phyloP scores from a whole-genome alignment of 768 basidiomycete species.

The Scleroderma citrinum region DNA sequence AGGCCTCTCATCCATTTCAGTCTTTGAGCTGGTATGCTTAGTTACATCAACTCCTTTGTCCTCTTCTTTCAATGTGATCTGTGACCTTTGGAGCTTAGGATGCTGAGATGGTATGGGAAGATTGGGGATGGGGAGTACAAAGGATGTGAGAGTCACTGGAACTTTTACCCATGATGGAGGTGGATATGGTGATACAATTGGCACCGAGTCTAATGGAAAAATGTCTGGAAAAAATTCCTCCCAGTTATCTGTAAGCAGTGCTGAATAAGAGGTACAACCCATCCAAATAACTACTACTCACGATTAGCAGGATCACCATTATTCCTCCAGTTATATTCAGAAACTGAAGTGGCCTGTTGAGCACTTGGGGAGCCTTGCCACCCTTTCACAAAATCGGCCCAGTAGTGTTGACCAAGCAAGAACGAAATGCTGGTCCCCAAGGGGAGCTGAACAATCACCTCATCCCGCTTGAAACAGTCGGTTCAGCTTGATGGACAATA shows the following conservation, averaged over 20 bases:
- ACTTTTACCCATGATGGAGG: constrained; percentile 17
- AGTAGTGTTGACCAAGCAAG: constrained; percentile 24
- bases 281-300: constrained; percentile 8
- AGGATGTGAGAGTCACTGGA: constrained; percentile 10
- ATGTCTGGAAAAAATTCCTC: constrained; percentile 13
- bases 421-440: constrained; percentile 19
- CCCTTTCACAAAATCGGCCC: constrained; percentile 14
- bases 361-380: constrained; percentile 7
- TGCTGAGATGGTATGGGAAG: no score
- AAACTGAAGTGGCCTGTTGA: constrained; percentile 14
- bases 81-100: no score
- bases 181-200: constrained; percentile 23
- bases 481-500: background rate
- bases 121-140: constrained; percentile 16
- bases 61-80: background rate
- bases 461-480: constrained; percentile 17
- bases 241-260: constrained; percentile 20
- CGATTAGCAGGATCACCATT: constrained; percentile 27
- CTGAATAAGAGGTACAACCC: background rate
- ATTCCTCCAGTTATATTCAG: constrained; percentile 26
- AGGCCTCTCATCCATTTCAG: no score
- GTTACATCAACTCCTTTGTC: background rate
- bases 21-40: no score
- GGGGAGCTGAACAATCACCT: constrained; percentile 25
- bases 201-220: constrained; percentile 7